Conservation (phyloP, 345 rosid species). For the Cochlearia excelsa region DNA sequence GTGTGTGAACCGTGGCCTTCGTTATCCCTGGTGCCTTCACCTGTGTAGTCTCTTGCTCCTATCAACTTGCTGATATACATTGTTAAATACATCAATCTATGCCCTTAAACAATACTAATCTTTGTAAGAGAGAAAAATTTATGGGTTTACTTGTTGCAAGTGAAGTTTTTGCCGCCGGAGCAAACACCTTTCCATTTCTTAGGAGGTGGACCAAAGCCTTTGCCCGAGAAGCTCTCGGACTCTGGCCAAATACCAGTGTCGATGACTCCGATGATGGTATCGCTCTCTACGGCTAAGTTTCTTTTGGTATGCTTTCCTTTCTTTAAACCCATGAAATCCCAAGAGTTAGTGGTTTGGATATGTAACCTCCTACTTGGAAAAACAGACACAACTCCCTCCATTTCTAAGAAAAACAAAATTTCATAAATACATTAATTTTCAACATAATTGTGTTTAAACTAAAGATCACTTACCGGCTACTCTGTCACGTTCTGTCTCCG, state of each 20-base stretch:
- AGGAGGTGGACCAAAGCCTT: slow-evolving; percentile 52
- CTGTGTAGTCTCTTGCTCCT: slow-evolving; percentile 48
- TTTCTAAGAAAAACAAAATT: slow-evolving; percentile 23
- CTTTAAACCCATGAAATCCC: slow-evolving; percentile 53
- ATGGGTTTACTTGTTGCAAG: slow-evolving; percentile 47
- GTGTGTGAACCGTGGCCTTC: slow-evolving; percentile 56
- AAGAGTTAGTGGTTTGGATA: slow-evolving; percentile 50
- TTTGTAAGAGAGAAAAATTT: too few relatives aligned
- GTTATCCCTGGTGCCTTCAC: slow-evolving; percentile 22
- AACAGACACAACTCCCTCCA: slow-evolving; percentile 48
- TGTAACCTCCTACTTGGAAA: slow-evolving; percentile 38
- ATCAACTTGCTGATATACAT: slow-evolving; percentile 42
- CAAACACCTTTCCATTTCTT: slow-evolving; percentile 13
- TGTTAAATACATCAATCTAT: too few relatives aligned
- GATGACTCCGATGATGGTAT: slow-evolving; percentile 41
- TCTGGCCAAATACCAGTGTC: slow-evolving; percentile 57
- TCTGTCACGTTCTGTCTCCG: slow-evolving; percentile 39
- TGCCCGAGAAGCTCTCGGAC: slow-evolving; percentile 44
- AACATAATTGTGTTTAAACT: background rate
- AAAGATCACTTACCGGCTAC: slow-evolving; percentile 40
- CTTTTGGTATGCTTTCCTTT: slow-evolving; percentile 23
- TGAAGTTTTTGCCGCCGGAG: slow-evolving; percentile 52
- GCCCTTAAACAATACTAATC: background rate
- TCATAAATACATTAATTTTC: too few relatives aligned
- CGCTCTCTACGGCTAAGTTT: slow-evolving; percentile 29